These are phyloP conservation scores for Polyporus tsugae DNA, from an alignment of 1,284 basidiomycete genomes.

Conservation along the genomic window DNA sequence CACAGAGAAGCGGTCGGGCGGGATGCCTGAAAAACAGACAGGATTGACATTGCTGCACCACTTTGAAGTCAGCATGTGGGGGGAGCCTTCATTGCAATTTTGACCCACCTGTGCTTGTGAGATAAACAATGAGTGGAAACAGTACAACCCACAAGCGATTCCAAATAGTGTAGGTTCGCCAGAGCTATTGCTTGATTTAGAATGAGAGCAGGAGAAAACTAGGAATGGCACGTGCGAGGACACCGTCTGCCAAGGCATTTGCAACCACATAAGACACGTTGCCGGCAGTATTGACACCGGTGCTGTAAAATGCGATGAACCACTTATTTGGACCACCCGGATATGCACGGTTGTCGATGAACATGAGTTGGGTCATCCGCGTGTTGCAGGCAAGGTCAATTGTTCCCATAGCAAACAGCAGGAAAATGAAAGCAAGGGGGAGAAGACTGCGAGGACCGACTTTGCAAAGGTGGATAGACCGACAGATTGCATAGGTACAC, in stretches of 20 bases:
- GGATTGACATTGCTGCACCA: constrained; percentile 21
- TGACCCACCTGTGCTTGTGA: too few relatives aligned
- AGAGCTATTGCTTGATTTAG: too few relatives aligned
- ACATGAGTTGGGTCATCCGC: constrained; percentile 40
- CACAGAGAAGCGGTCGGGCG: constrained; percentile 24
- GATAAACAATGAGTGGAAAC: too few relatives aligned
- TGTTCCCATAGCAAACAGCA: constrained; percentile 40
- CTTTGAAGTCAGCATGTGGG: too few relatives aligned
- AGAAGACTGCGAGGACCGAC: too few relatives aligned
- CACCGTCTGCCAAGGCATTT: constrained; percentile 41
- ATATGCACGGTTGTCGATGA: constrained; percentile 43
- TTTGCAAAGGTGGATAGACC: too few relatives aligned
- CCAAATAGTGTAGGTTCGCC: too few relatives aligned
- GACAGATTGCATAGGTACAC: too few relatives aligned
- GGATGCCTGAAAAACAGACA: constrained; percentile 26
- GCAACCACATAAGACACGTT: constrained; percentile 40
- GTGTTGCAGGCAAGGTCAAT: constrained; percentile 38
- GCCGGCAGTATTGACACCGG: constrained; percentile 36
- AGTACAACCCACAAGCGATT: too few relatives aligned
- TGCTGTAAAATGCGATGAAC: constrained; percentile 22
- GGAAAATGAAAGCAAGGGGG: constrained; percentile 24
- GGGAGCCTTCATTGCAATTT: too few relatives aligned
- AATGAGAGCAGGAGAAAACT: too few relatives aligned
- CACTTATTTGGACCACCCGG: constrained; percentile 42
- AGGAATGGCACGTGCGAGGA: constrained; percentile 41